phyloP scores from a whole-genome alignment of 805 yeast species.

The Starmerella sp. region DNA sequence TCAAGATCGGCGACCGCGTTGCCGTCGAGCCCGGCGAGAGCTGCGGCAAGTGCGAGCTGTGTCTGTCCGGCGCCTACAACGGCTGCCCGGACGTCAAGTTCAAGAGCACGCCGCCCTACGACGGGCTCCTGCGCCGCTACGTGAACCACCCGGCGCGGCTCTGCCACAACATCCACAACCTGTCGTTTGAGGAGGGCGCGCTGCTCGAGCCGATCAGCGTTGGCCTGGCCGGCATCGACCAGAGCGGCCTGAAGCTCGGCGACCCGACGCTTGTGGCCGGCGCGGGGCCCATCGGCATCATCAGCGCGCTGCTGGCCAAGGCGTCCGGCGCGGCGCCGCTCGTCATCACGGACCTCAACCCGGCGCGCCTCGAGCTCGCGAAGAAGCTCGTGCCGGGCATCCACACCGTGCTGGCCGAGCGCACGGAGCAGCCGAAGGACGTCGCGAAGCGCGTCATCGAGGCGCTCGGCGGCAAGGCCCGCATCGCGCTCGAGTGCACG shows the following conservation, averaged over 20 bases:
- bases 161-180: slow-evolving; percentile 31
- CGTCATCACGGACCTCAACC: slow-evolving; percentile 40
- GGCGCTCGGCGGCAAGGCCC: slow-evolving; percentile 38
- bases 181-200: slow-evolving; percentile 45
- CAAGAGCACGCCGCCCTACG: slow-evolving; percentile 32
- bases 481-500: slow-evolving; percentile 42
- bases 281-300: slow-evolving; percentile 51
- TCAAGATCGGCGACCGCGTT: slow-evolving; percentile 38
- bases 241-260: slow-evolving; percentile 40
- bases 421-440: slow-evolving; percentile 32
- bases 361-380: slow-evolving; percentile 38
- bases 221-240: slow-evolving; percentile 41
- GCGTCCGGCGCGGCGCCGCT: slow-evolving; percentile 47
- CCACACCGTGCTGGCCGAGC: slow-evolving; percentile 35
- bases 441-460: slow-evolving; percentile 25
- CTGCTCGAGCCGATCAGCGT: slow-evolving; percentile 46
- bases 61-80: slow-evolving; percentile 30
- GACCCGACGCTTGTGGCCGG: slow-evolving; percentile 41
- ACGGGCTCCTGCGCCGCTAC: slow-evolving; percentile 30
- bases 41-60: slow-evolving; percentile 33
- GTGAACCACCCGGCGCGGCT: slow-evolving; percentile 31
- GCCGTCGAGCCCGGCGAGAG: slow-evolving; percentile 43
- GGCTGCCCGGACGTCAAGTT: slow-evolving; percentile 31
- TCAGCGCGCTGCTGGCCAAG: slow-evolving; percentile 37
- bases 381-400: slow-evolving; percentile 38